Conservation (phyloP, 345 rosid species). For the Dipteronia dyeriana region DNA sequence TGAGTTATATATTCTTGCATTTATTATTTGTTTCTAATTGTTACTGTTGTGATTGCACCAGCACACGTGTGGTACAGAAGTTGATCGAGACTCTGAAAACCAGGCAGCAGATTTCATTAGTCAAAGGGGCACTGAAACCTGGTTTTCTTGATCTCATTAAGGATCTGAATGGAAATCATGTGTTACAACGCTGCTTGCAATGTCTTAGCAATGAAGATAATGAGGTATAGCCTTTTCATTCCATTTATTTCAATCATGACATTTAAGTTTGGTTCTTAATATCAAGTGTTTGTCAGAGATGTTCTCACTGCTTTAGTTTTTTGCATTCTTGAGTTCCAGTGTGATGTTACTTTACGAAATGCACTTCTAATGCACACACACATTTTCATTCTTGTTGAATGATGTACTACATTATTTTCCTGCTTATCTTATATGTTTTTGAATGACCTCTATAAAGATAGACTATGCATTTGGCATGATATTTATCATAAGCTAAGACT, state of each 20-base stretch:
- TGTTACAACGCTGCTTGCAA: conserved; percentile 69
- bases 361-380: not conserved
- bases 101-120: conserved; percentile 52
- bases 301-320: not conserved
- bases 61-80: conserved; percentile 81
- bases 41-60: conserved; percentile 25
- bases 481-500: not conserved
- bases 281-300: not conserved
- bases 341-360: not conserved
- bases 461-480: not conserved
- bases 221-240: conserved; percentile 41
- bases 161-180: conserved; percentile 84
- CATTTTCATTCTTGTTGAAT: not conserved
- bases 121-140: conserved; percentile 54
- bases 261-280: not conserved
- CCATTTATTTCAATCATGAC: conserved; percentile 8
- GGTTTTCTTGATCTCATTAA: conserved; percentile 63
- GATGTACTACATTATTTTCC: not conserved
- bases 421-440: not conserved
- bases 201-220: conserved; percentile 53
- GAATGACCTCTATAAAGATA: not conserved
- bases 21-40: conserved; percentile 8
- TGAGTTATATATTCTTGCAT: not conserved
- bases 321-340: not conserved
- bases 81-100: conserved; percentile 64